A percentile compares a stretch with the other conserved stretches of the same genome.
phyloP scores from a whole-genome alignment of 1,139 yeast species.

The Trichomonascaceae sp. region DNA sequence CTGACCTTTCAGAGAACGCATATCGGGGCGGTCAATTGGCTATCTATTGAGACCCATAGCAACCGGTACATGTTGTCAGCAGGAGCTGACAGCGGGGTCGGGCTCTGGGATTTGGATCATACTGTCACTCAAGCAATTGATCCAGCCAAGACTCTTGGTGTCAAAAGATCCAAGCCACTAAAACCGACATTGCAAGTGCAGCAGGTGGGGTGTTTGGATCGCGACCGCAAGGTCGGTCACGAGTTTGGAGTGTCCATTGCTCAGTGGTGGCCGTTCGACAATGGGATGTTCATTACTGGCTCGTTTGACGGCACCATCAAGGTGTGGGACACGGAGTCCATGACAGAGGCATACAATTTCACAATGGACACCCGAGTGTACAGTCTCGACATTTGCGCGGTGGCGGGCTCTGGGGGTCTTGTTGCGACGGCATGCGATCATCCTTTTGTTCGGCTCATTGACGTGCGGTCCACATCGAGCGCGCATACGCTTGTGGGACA shows the following conservation, averaged over 20 bases:
- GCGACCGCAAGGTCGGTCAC: constrained; percentile 51
- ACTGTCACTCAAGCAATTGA: no score
- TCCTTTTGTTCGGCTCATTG: constrained; percentile 56
- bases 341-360: constrained; percentile 52
- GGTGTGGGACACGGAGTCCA: constrained; percentile 66
- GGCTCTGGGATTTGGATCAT: neutral
- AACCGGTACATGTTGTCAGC: neutral
- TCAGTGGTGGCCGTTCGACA: constrained; percentile 84
- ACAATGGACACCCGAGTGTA: constrained; percentile 33
- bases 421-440: constrained; percentile 64
- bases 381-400: constrained; percentile 24
- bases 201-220: no score
- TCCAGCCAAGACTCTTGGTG: no score
- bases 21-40: neutral
- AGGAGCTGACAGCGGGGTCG: neutral
- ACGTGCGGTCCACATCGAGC: constrained; percentile 55
- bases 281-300: constrained; percentile 72
- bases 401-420: constrained; percentile 24
- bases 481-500: constrained; percentile 61
- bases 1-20: neutral
- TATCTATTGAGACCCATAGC: neutral
- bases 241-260: constrained; percentile 59
- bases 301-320: constrained; percentile 70
- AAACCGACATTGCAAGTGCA: no score
- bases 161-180: no score